Percentiles rank a stretch among this genome's conserved stretches.
These are phyloP conservation scores for Tylopilus plumbeoviolaceoides DNA, from an alignment of 768 basidiomycete species.

Conservation along the genomic window DNA sequence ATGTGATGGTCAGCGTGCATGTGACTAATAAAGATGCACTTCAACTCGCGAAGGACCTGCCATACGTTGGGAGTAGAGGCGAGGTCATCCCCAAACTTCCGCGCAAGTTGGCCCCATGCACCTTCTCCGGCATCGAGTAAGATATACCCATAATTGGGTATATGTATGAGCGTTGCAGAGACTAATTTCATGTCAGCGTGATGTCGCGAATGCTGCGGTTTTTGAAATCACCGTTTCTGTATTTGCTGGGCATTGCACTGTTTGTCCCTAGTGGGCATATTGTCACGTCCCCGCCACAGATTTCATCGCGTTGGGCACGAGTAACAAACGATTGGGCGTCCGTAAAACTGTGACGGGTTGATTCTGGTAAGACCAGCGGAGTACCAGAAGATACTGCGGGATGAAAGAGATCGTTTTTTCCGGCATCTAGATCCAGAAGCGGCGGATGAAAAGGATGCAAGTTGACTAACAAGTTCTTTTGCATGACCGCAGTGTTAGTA, in stretches of 20 bases:
- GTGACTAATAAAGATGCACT: slow-evolving; percentile 84
- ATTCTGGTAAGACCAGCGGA: slow-evolving; percentile 20
- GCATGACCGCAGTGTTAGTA: slow-evolving; percentile 39
- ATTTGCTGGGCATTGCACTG: slow-evolving; percentile 79
- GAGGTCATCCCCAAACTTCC: slow-evolving; percentile 62
- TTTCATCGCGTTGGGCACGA: background rate
- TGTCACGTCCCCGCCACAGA: slow-evolving; percentile 57
- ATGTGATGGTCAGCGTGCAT: slow-evolving; percentile 92
- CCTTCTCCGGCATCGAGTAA: slow-evolving; percentile 93
- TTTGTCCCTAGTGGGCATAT: slow-evolving; percentile 85
- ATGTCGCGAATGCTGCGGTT: background rate
- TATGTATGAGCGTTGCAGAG: slow-evolving; percentile 69
- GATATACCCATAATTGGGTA: slow-evolving; percentile 69
- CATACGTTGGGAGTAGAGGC: slow-evolving; percentile 39
- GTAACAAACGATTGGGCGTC: slow-evolving; percentile 28
- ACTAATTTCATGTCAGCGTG: slow-evolving; percentile 39
- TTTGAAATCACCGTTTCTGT: slow-evolving; percentile 69
- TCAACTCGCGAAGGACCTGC: slow-evolving; percentile 63
- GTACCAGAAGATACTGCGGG: slow-evolving; percentile 15
- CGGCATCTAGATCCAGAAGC: slow-evolving; percentile 25
- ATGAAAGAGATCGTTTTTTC: slow-evolving; percentile 31
- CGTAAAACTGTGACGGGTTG: slow-evolving; percentile 37
- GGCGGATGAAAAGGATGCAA: slow-evolving; percentile 50
- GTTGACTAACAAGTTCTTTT: slow-evolving; percentile 36
- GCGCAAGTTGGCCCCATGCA: slow-evolving; percentile 82